Evolutionary conservation across 2,329 filamentous ascomycete species (phyloP), one percentile per base, ranked within the genome.

Genomic region (Penicillium italicum): DNA sequence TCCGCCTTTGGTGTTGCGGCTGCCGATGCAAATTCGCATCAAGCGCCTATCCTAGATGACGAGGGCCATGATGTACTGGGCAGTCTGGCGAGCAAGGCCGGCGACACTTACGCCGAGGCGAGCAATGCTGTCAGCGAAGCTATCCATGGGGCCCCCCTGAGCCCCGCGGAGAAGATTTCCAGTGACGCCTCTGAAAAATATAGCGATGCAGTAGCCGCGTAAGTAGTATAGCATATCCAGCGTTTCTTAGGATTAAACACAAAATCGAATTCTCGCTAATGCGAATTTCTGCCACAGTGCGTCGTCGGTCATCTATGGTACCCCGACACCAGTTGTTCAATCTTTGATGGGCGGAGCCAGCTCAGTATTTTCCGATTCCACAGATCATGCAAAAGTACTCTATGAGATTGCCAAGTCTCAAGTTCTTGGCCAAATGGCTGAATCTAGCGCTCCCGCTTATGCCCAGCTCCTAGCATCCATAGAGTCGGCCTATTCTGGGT

Each of bases 341-440:
- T 51, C 53, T 45, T 37, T 55, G 6, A 16, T 51, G 10, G 40
- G 28, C 5, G 47, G 22, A n/a, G 53, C 41, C 4, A 51, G 57
- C 43, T 61, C 61, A 33, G 56, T 53, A 45, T 59, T 63, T 47
- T 56, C 81, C 9, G 81, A 81, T 24, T 89, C 88, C 20, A 72
- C 89, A 10, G 82, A 82, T 41, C 77, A 81, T 38, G 89, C 89
- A 4, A 83, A 84, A n/a, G 79, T 84, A 38, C 85, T 87, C 51
- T 90, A 89, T 63, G 81, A 81, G 0, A 83, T 84, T 22, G 89
- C 88, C 10, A 83, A 85, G 64, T 87, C 87, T 1, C 88, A 89
- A 8, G 80, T 83, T 4, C 85, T 91, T 58, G 79, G 89, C 62
- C 79, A 89, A 58, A 82, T 91, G 69, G 76, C 89, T 12, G 82